Percentiles rank a stretch among this genome's conserved stretches.
phyloP scores from a whole-genome alignment of 73 alveolate genomes.

The Symbiodinium pilosum region DNA sequence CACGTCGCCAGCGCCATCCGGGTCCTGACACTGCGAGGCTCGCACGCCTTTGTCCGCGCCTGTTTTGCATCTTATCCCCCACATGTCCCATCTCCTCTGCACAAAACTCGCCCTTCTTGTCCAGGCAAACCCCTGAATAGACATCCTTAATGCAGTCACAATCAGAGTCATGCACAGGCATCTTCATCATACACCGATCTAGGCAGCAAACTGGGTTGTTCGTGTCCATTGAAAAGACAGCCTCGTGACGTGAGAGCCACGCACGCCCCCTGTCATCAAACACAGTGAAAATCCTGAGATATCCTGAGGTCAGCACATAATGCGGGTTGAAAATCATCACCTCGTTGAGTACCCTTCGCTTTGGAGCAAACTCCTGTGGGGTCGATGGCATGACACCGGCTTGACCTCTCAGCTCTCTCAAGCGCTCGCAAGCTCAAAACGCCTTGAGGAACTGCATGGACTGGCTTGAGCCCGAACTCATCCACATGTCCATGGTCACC shows the following conservation, averaged over 20 bases:
- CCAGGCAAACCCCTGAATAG: slow-evolving; percentile 57
- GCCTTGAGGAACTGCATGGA: slow-evolving; percentile 79
- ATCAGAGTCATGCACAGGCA: too few relatives aligned
- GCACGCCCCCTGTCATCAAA: background rate
- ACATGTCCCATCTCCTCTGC: slow-evolving; percentile 38
- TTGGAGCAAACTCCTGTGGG: slow-evolving; percentile 61
- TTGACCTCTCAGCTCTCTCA: too few relatives aligned
- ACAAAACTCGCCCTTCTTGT: slow-evolving; percentile 27
- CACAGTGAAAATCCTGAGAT: background rate
- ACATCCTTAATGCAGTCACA: slow-evolving; percentile 7
- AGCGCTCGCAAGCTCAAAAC: too few relatives aligned
- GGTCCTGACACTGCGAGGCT: slow-evolving; percentile 36
- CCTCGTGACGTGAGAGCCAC: background rate
- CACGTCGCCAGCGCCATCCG: slow-evolving; percentile 61
- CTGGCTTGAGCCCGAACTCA: slow-evolving; percentile 61
- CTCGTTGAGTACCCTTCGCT: slow-evolving; percentile 58
- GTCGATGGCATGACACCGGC: background rate
- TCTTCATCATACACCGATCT: too few relatives aligned
- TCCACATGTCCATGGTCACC: slow-evolving; percentile 92
- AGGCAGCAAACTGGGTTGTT: background rate
- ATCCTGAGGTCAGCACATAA: background rate
- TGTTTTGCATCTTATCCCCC: too few relatives aligned
- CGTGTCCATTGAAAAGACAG: slow-evolving; percentile 57
- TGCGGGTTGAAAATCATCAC: slow-evolving; percentile 86
- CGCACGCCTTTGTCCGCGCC: too few relatives aligned